Base-by-base conservation (phyloP, 345 rosid genomes). In the Hibiscus trionum region DNA sequence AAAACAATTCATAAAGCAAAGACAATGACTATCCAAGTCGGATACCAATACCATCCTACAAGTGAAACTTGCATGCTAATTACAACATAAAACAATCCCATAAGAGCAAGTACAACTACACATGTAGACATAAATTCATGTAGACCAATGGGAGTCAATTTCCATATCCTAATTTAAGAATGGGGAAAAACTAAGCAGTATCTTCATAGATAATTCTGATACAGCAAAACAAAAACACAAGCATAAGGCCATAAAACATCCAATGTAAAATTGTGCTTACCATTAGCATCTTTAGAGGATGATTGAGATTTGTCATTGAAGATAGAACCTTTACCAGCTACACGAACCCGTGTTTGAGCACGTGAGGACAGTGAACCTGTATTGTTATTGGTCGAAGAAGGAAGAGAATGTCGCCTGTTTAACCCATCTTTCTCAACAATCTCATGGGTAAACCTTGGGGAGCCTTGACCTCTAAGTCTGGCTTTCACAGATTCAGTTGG, bases 401-500 rank as follows among this genome's bases (percentile, higher is more conserved):
- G 37, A 33, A 93, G 86, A 75, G 98, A 93, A 80, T 85, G 87
- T 72, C 97, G 84, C 72, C 98, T 75, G 49, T 82, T 80, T 66
- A 75, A 58, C 66, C 83, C 86, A 67, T 80, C 82, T 64, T 79
- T 88, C 78, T 83, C 93, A 56, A 73, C 74, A 72, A 71, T 84
- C 74, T 86, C 91, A 75, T 69, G 79, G 39, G 82, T 33, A 70
- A 87, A 31, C 59, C 85, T 58, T 0, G 95, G 87, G 55, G 97
- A 86, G 56, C 88, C 93, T 80, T 90, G 93, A 77, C 80, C 91
- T 78, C 84, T 86, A 47, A 88, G 79, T 81, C 84, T 90, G 72
- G 97, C 97, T 84, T 85, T 93, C 39, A 88, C 90, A 77, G 97
- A 90, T 82, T 84, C 86, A 75, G 97, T 93, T 59, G 95, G 90